Evolutionary conservation across 1,139 yeast genomes (phyloP).

Genomic region (Scheffersomyces lignicola): DNA sequence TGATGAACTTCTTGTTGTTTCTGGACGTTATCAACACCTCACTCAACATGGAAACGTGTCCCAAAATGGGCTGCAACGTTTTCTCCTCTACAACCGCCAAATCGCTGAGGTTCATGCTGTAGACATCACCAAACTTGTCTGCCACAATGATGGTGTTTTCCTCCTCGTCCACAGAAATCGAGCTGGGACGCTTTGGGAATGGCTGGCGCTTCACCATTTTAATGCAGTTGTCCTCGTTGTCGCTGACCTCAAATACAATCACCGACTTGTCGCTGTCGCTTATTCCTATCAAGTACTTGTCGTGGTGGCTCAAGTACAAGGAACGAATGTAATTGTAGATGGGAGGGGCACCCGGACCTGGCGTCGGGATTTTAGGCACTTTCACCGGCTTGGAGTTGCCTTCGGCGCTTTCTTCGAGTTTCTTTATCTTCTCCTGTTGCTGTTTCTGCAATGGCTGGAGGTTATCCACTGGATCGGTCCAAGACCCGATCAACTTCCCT

Average conservation of each 20-base stretch:
- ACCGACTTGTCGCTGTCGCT: slow-evolving; percentile 86
- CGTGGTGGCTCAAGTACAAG: slow-evolving; percentile 50
- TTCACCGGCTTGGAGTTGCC: slow-evolving; percentile 30
- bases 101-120: slow-evolving; percentile 47
- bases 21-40: slow-evolving; percentile 54
- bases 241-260: slow-evolving; percentile 54
- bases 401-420: slow-evolving; percentile 20
- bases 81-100: slow-evolving; percentile 36
- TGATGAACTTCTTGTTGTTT: slow-evolving; percentile 52
- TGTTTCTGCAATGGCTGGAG: slow-evolving; percentile 41
- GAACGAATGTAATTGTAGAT: slow-evolving; percentile 66
- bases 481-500: slow-evolving; percentile 45
- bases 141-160: slow-evolving; percentile 64
- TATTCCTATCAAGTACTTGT: slow-evolving; percentile 58
- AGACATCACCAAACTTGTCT: slow-evolving; percentile 98
- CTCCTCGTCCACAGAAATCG: slow-evolving; percentile 61
- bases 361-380: slow-evolving; percentile 57
- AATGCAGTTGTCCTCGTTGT: slow-evolving; percentile 35
- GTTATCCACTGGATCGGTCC: slow-evolving; percentile 58
- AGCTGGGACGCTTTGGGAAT: slow-evolving; percentile 88
- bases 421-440: slow-evolving; percentile 42
- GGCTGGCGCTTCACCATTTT: slow-evolving; percentile 66
- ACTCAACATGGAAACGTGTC: slow-evolving; percentile 96
- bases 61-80: slow-evolving; percentile 65
- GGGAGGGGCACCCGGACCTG: slow-evolving; percentile 69